Percentiles rank a stretch among this genome's conserved stretches.
Evolutionary conservation across 176 grass and related monocot genomes (phyloP).

Genomic region (Saccharum officinarum): DNA sequence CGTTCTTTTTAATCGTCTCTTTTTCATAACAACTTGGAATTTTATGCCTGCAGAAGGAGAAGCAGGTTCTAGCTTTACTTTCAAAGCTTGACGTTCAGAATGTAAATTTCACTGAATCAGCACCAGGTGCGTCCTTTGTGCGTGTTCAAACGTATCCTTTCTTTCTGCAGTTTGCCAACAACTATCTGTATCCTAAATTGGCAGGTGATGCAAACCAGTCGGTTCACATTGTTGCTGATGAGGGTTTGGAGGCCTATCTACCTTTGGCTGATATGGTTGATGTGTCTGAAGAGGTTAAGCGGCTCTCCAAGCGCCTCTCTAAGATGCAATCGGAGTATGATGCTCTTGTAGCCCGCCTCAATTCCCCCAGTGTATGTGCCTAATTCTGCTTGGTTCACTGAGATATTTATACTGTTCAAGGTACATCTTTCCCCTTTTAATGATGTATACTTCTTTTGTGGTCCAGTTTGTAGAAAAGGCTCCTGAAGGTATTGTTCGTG

Average conservation of each 20-base stretch:
- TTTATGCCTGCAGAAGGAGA: slow-evolving; percentile 64
- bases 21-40: background rate
- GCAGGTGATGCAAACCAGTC: slow-evolving; percentile 88
- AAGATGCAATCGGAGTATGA: slow-evolving; percentile 97
- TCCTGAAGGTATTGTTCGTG: slow-evolving; percentile 80
- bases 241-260: slow-evolving; percentile 86
- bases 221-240: slow-evolving; percentile 85
- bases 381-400: background rate
- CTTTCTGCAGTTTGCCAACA: slow-evolving; percentile 19
- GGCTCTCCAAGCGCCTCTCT: slow-evolving; percentile 81
- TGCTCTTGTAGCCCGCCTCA: slow-evolving; percentile 71
- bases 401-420: background rate
- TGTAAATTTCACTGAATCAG: slow-evolving; percentile 67
- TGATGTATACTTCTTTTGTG: background rate
- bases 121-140: slow-evolving; percentile 56
- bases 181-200: background rate
- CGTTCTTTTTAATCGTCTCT: background rate
- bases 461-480: slow-evolving; percentile 87
- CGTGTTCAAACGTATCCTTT: background rate
- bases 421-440: background rate
- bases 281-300: slow-evolving; percentile 79
- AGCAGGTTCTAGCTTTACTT: slow-evolving; percentile 76
- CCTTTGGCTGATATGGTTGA: slow-evolving; percentile 95
- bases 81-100: slow-evolving; percentile 83
- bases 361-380: slow-evolving; percentile 60